These are phyloP conservation scores for Aquilaria sinensis DNA, from an alignment of 345 rosid species.

Conservation along the genomic window DNA sequence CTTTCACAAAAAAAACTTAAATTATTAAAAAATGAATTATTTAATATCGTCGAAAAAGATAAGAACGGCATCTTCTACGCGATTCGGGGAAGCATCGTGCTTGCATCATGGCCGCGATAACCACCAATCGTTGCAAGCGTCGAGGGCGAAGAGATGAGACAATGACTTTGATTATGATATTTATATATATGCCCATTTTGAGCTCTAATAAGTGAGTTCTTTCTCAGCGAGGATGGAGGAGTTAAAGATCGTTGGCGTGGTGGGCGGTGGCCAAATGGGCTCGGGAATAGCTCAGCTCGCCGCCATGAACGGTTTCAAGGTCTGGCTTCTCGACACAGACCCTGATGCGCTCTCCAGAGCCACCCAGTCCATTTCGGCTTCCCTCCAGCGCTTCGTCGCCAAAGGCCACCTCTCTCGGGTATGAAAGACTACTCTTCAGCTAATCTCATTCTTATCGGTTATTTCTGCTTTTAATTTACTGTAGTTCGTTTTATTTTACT, in stretches of 20 bases:
- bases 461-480: background rate
- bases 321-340: conserved; percentile 58
- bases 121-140: too few species aligned
- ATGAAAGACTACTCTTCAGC: background rate
- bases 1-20: too few species aligned
- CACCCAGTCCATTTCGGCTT: conserved; percentile 40
- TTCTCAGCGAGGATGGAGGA: conserved; percentile 24
- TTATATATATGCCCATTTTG: too few species aligned
- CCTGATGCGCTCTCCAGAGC: conserved; percentile 61
- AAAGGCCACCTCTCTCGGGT: conserved; percentile 60
- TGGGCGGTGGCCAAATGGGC: conserved; percentile 96
- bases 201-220: too few species aligned
- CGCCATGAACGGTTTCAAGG: conserved; percentile 55
- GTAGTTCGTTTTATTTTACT: background rate
- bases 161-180: too few species aligned
- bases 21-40: too few species aligned
- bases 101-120: too few species aligned
- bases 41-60: too few species aligned
- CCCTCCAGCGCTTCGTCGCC: conserved; percentile 62
- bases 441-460: background rate
- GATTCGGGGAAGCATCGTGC: too few species aligned
- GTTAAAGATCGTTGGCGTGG: conserved; percentile 52
- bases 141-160: too few species aligned
- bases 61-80: too few species aligned
- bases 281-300: conserved; percentile 93